Conservation (phyloP, 495 filamentous ascomycete species). For the Aspergillus funiculosus region DNA sequence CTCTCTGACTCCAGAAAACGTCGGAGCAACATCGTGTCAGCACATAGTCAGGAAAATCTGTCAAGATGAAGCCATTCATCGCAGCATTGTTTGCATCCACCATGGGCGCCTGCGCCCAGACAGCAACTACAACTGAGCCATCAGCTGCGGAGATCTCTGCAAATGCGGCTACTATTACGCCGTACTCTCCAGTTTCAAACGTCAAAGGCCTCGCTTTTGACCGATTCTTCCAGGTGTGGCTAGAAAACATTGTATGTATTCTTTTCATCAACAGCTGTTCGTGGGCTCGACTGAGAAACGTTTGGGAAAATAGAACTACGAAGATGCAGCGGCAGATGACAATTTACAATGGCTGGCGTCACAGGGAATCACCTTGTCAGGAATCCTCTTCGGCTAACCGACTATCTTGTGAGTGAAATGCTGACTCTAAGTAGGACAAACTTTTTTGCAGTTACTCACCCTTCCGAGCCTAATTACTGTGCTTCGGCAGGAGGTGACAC, state of each 20-base stretch:
- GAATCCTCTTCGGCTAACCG: background rate
- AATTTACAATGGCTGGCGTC: slow-evolving; percentile 52
- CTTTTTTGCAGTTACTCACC: slow-evolving; percentile 59
- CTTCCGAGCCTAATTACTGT: slow-evolving; percentile 67
- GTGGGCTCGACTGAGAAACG: background rate
- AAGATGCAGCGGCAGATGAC: slow-evolving; percentile 44
- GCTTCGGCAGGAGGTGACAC: slow-evolving; percentile 57
- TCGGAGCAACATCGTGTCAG: background rate
- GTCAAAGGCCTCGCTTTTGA: slow-evolving; percentile 62
- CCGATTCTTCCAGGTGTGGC: slow-evolving; percentile 62
- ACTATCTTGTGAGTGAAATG: background rate
- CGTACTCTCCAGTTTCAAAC: slow-evolving; percentile 50
- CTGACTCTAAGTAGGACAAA: slow-evolving; percentile 38
- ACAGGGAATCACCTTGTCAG: slow-evolving; percentile 54
- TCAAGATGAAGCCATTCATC: slow-evolving; percentile 25
- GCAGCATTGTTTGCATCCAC: slow-evolving; percentile 20
- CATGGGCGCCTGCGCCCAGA: slow-evolving; percentile 28
- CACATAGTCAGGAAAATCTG: background rate
- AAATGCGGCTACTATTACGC: slow-evolving; percentile 28
- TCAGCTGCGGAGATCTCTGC: slow-evolving; percentile 29
- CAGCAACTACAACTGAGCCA: slow-evolving; percentile 24
- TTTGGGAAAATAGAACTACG: slow-evolving; percentile 48
- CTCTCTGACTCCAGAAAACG: background rate
- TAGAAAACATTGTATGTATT: slow-evolving; percentile 64
- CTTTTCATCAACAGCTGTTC: slow-evolving; percentile 15